These are phyloP conservation scores for Naematelia aurantialba DNA, from an alignment of 768 basidiomycete genomes.

Conservation along the genomic window DNA sequence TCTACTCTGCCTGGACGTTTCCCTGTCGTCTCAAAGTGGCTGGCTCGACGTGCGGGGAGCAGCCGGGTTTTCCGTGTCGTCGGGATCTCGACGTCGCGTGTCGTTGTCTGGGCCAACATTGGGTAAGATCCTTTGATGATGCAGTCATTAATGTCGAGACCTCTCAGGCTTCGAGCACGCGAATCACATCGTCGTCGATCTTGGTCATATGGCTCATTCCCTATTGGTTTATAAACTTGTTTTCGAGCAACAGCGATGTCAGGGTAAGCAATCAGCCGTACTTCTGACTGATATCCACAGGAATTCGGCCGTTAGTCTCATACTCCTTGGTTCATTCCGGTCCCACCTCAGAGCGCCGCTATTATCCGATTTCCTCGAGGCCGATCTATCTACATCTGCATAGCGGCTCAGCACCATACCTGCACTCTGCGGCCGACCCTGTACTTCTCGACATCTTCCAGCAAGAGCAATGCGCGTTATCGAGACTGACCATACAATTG, in stretches of 20 bases:
- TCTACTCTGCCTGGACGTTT: background rate
- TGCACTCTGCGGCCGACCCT: conserved; percentile 14
- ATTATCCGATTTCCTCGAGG: conserved; percentile 51
- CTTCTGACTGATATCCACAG: background rate
- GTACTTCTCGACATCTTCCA: conserved; percentile 31
- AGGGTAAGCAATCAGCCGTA: background rate
- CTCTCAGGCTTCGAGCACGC: conserved; percentile 1
- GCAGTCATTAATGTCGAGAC: conserved; percentile 10
- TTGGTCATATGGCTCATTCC: background rate
- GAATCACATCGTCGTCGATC: background rate
- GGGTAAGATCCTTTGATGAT: background rate
- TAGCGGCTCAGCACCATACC: conserved; percentile 36
- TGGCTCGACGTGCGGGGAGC: conserved; percentile 1
- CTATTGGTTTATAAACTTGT: background rate
- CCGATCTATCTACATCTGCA: conserved; percentile 37
- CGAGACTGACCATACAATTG: conserved; percentile 57
- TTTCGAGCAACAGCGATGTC: background rate
- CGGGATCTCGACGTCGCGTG: background rate
- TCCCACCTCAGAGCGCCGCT: conserved; percentile 60
- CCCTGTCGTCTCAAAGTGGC: background rate
- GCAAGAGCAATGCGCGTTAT: conserved; percentile 54
- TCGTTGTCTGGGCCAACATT: background rate
- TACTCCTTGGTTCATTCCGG: background rate
- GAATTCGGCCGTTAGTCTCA: background rate
- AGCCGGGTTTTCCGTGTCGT: background rate